A percentile compares a stretch with the other conserved stretches of the same genome.
Conservation (phyloP, 495 filamentous ascomycete species). For the Aspergillus taichungensis region DNA sequence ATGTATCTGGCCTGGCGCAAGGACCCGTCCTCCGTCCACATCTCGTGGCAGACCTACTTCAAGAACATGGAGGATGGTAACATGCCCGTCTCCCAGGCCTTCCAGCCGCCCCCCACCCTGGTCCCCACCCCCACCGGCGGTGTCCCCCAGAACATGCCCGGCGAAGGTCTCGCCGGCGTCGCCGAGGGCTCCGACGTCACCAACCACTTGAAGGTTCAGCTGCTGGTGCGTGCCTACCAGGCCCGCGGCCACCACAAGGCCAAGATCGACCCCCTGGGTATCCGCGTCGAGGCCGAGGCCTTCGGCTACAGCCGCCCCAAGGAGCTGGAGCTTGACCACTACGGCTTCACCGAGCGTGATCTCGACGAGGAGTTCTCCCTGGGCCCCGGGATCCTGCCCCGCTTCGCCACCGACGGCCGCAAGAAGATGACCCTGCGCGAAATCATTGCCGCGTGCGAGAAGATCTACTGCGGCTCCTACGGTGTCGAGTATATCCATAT, state of each 20-base stretch:
- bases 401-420: conserved; percentile 77
- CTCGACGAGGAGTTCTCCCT: conserved; percentile 86
- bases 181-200: conserved; percentile 76
- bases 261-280: conserved; percentile 91
- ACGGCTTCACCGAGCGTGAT: conserved; percentile 90
- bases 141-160: conserved; percentile 65
- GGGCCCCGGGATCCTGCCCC: conserved; percentile 90
- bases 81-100: conserved; percentile 94
- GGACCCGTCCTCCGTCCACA: conserved; percentile 86
- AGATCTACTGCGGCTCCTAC: conserved; percentile 92
- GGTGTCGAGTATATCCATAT: conserved; percentile 99
- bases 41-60: conserved; percentile 99
- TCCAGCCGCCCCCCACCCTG: conserved; percentile 88
- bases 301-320: conserved; percentile 85
- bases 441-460: conserved; percentile 88
- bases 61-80: conserved; percentile 96
- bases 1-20: conserved; percentile 98
- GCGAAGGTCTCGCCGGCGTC: conserved; percentile 49
- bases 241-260: conserved; percentile 97
- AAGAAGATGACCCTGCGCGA: conserved; percentile 96
- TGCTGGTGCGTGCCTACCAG: conserved; percentile 94
- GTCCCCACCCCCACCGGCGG: conserved; percentile 72
- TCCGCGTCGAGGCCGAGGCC: conserved; percentile 74
- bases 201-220: conserved; percentile 96
- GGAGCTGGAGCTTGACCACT: conserved; percentile 87